Evolutionary conservation across 345 rosid genomes (phyloP).

Genomic region (Rhizophora mangle): DNA sequence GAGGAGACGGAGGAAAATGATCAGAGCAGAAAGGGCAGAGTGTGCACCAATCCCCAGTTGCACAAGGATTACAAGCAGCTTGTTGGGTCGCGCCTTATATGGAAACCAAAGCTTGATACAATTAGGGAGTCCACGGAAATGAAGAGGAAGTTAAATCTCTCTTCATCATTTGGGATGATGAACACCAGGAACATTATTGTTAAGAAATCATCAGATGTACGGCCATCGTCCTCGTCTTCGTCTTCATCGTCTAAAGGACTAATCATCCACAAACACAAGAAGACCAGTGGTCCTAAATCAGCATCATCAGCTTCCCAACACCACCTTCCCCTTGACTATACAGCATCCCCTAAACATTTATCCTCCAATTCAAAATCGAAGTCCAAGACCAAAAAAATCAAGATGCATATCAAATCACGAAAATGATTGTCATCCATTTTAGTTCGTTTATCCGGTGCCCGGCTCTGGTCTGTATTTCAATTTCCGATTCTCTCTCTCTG

Average conservation of each 20-base stretch:
- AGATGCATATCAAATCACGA: slow-evolving; percentile 17
- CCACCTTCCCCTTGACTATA: neutral
- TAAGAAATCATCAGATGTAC: neutral
- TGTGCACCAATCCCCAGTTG: slow-evolving; percentile 67
- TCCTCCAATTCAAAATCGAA: slow-evolving; percentile 34
- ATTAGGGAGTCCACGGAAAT: slow-evolving; percentile 45
- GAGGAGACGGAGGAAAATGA: slow-evolving; percentile 9
- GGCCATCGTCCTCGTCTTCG: too few relatives aligned
- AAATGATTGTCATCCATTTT: neutral
- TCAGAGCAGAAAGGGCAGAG: slow-evolving; percentile 17
- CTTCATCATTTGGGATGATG: slow-evolving; percentile 49
- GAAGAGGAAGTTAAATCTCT: slow-evolving; percentile 31
- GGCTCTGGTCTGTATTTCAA: too few relatives aligned
- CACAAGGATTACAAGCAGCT: slow-evolving; percentile 60
- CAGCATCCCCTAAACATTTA: slow-evolving; percentile 11
- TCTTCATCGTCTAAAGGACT: too few relatives aligned
- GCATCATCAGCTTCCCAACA: slow-evolving; percentile 22
- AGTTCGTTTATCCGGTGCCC: neutral
- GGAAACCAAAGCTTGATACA: slow-evolving; percentile 88
- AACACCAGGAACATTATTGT: slow-evolving; percentile 37
- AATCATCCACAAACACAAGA: slow-evolving; percentile 6
- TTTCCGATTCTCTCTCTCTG: neutral
- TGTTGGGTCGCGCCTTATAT: slow-evolving; percentile 40
- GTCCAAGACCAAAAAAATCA: slow-evolving; percentile 19
- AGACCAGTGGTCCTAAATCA: neutral